A percentile compares a stretch with the other conserved stretches of the same genome.
Evolutionary conservation across 202 grass and related monocot species (phyloP).

Genomic region (Hordeum pubiflorum): DNA sequence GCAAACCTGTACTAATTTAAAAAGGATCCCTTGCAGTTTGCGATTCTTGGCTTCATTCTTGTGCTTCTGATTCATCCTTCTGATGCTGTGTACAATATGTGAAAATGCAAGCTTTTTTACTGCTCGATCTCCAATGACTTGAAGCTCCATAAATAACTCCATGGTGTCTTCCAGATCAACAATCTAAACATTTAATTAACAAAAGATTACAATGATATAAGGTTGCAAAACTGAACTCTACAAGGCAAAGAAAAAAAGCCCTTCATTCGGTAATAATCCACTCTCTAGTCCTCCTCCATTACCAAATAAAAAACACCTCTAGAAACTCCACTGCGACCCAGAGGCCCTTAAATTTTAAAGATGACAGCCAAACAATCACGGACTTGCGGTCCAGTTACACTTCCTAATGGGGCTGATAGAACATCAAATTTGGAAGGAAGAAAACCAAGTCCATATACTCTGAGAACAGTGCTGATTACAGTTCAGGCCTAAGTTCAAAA

Average conservation of each 20-base stretch:
- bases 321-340: neutral
- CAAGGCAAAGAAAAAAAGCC: neutral
- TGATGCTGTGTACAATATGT: slow-evolving; percentile 74
- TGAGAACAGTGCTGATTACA: neutral
- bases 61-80: slow-evolving; percentile 90
- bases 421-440: neutral
- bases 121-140: slow-evolving; percentile 66
- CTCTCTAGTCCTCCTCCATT: neutral
- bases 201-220: slow-evolving; percentile 9
- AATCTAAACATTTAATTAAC: slow-evolving; percentile 36
- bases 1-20: slow-evolving; percentile 62
- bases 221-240: neutral
- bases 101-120: slow-evolving; percentile 88
- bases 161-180: slow-evolving; percentile 74
- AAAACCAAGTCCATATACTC: neutral
- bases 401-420: neutral
- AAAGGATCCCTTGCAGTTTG: slow-evolving; percentile 80
- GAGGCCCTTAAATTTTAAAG: neutral
- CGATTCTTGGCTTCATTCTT: slow-evolving; percentile 76
- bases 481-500: neutral
- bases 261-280: neutral
- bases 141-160: slow-evolving; percentile 90
- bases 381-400: neutral
- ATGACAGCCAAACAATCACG: neutral
- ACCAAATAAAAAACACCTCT: neutral